Evolutionary conservation across 805 yeast species (phyloP).

Genomic region (Starmerella geochares): DNA sequence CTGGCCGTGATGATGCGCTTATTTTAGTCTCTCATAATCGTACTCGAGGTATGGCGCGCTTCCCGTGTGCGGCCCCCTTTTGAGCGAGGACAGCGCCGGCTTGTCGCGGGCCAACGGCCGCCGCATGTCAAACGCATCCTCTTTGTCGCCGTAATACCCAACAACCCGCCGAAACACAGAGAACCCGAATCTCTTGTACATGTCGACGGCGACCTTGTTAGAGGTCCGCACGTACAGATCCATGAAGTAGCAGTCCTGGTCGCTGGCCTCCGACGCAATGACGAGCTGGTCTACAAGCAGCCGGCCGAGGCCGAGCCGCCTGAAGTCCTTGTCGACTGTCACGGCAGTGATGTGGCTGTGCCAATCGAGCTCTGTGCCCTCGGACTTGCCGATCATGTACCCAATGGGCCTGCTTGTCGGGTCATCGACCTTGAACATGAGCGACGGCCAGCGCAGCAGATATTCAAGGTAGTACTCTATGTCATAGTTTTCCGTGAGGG

Average conservation of each 20-base stretch:
- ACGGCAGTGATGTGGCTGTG: constrained; percentile 96
- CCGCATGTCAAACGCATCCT: constrained; percentile 67
- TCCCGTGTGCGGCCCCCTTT: constrained; percentile 25
- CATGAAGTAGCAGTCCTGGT: constrained; percentile 71
- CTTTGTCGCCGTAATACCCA: constrained; percentile 69
- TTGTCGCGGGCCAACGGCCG: constrained; percentile 33
- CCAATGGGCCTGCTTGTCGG: constrained; percentile 35
- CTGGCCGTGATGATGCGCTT: neutral
- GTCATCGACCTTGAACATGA: constrained; percentile 62
- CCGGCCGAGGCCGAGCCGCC: constrained; percentile 80
- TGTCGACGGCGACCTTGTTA: constrained; percentile 62
- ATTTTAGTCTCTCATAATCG: constrained; percentile 21
- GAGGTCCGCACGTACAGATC: constrained; percentile 88
- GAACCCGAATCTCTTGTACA: constrained; percentile 83
- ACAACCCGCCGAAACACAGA: constrained; percentile 75
- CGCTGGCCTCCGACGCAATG: constrained; percentile 62
- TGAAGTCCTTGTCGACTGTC: constrained; percentile 69
- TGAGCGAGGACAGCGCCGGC: constrained; percentile 25
- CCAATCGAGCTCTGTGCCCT: constrained; percentile 78
- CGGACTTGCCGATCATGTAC: constrained; percentile 86
- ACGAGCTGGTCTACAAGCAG: constrained; percentile 65
- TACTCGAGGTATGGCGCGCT: constrained; percentile 23
- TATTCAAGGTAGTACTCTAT: constrained; percentile 76
- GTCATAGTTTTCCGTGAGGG: constrained; percentile 84
- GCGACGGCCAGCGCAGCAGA: constrained; percentile 74